These are phyloP conservation scores for Amanita molliuscula DNA, from an alignment of 768 basidiomycete genomes.

Conservation along the genomic window DNA sequence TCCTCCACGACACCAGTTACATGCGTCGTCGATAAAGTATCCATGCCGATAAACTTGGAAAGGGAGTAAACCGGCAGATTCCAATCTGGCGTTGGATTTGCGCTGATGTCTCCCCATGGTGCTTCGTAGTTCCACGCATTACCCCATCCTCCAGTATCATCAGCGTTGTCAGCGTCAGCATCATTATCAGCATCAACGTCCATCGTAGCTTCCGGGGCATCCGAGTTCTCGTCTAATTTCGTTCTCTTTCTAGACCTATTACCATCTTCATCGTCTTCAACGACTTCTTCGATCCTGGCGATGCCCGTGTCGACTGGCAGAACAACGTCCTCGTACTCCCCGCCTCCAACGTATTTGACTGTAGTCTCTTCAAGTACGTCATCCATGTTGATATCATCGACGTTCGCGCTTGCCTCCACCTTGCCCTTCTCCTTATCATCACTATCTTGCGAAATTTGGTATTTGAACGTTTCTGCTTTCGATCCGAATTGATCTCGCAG, in stretches of 20 bases:
- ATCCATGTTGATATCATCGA: neutral
- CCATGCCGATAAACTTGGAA: conserved; percentile 40
- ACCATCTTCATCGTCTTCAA: conserved; percentile 23
- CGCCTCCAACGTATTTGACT: conserved; percentile 1
- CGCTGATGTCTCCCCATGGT: neutral
- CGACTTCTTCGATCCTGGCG: conserved; percentile 18
- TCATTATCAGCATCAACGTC: neutral
- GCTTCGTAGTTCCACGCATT: neutral
- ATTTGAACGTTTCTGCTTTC: conserved; percentile 3
- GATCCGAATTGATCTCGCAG: conserved; percentile 8
- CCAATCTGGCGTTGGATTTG: conserved; percentile 9
- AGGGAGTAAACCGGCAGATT: conserved; percentile 18
- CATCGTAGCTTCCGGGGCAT: neutral
- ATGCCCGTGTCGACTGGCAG: conserved; percentile 28
- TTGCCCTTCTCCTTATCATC: conserved; percentile 33
- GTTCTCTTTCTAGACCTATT: conserved; percentile 20
- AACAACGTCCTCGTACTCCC: neutral
- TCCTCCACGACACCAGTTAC: conserved; percentile 55
- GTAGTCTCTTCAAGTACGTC: neutral
- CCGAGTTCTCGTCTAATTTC: conserved; percentile 9
- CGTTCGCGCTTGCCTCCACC: neutral
- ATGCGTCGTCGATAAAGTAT: conserved; percentile 49
- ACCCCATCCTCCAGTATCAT: neutral
- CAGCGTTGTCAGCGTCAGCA: neutral
- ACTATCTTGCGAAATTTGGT: neutral